A percentile compares a stretch with the other conserved stretches of the same genome.
Evolutionary conservation across 805 yeast species (phyloP).

Genomic region (Schwanniomyces yamadae): DNA sequence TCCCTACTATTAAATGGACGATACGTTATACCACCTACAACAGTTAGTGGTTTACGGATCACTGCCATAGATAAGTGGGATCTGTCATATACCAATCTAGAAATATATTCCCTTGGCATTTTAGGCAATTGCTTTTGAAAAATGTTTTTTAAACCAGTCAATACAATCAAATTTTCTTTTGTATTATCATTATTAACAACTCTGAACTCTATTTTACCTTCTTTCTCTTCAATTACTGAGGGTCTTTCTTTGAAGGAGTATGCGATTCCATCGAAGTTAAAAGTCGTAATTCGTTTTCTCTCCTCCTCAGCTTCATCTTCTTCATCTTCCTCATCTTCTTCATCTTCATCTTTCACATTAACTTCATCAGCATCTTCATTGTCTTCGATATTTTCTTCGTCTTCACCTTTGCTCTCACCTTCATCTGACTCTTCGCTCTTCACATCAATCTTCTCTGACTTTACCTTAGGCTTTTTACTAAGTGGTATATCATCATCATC

Average conservation of each 20-base stretch:
- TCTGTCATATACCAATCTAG: slow-evolving; percentile 90
- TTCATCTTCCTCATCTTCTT: slow-evolving; percentile 43
- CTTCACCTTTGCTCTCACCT: slow-evolving; percentile 18
- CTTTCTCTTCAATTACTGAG: slow-evolving; percentile 89
- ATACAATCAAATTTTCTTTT: slow-evolving; percentile 80
- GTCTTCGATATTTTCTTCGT: slow-evolving; percentile 27
- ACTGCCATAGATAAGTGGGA: slow-evolving; percentile 96
- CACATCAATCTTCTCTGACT: slow-evolving; percentile 21
- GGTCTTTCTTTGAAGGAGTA: slow-evolving; percentile 90
- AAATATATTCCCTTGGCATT: slow-evolving; percentile 97
- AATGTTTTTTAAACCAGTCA: slow-evolving; percentile 93
- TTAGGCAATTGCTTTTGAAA: slow-evolving; percentile 97
- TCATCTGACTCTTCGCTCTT: slow-evolving; percentile 22
- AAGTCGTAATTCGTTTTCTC: slow-evolving; percentile 43
- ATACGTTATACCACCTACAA: slow-evolving; percentile 96
- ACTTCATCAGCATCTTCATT: slow-evolving; percentile 16
- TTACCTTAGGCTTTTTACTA: slow-evolving; percentile 22
- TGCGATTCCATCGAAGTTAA: slow-evolving; percentile 71
- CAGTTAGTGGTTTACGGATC: slow-evolving; percentile 87
- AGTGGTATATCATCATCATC: slow-evolving; percentile 26
- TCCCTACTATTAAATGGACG: slow-evolving; percentile 87
- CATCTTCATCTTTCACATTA: slow-evolving; percentile 27
- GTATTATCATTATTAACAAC: slow-evolving; percentile 95
- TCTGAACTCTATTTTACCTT: slow-evolving; percentile 89
- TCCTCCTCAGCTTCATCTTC: slow-evolving; percentile 46